Evolutionary conservation across 2,329 filamentous ascomycete species (phyloP).

Genomic region (Sphaceloma murrayae): DNA sequence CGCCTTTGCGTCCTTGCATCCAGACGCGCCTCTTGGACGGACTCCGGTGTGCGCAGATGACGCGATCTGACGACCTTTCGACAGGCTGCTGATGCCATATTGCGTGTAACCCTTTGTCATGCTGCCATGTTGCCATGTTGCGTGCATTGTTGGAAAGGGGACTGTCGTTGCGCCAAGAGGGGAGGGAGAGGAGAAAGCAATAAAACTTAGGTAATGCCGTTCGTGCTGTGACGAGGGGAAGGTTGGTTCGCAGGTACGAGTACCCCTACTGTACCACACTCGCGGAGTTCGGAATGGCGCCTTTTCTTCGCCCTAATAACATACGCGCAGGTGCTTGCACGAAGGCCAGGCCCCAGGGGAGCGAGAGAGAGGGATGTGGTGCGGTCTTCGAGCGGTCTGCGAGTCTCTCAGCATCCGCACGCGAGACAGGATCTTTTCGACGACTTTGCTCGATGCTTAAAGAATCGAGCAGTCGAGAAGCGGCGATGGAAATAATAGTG

Average conservation of each 20-base stretch:
- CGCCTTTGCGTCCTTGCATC: too few species aligned
- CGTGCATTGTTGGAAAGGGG: constrained; percentile 8
- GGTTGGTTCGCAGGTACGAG: background rate
- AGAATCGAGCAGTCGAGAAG: too few species aligned
- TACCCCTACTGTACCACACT: too few species aligned
- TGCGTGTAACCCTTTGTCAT: background rate
- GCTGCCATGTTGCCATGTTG: background rate
- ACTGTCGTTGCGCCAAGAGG: constrained; percentile 1
- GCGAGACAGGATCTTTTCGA: too few species aligned
- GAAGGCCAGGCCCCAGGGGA: too few species aligned
- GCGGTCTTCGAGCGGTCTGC: too few species aligned
- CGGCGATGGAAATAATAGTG: background rate
- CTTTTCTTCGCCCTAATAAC: constrained; percentile 8
- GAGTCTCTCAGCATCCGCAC: too few species aligned
- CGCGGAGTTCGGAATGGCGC: constrained; percentile 9
- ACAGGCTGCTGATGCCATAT: background rate
- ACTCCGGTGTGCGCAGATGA: too few species aligned
- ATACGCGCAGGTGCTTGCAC: too few species aligned
- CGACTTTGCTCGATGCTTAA: too few species aligned
- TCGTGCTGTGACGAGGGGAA: constrained; percentile 2
- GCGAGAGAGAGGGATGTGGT: too few species aligned
- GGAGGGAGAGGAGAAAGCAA: constrained; percentile 6
- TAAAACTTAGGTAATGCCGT: constrained; percentile 14
- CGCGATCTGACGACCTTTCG: constrained; percentile 4
- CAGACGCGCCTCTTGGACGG: background rate